Evolutionary conservation across 148 eudicot genomes (phyloP).

Genomic region (Polygonum aviculare): DNA sequence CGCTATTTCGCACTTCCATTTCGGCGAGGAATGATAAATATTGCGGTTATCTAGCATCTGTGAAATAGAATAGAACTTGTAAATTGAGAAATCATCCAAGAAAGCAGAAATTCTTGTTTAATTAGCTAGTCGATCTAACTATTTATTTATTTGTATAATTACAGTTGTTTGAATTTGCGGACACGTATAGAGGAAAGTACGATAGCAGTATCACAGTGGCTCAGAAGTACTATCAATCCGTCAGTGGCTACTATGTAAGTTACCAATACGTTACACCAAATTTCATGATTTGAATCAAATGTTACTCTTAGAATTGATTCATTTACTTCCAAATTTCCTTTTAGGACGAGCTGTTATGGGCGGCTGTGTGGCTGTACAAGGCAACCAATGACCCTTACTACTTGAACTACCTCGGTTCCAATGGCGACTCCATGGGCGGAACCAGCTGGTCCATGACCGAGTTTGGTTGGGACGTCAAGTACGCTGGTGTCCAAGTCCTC

Average conservation of each 20-base stretch:
- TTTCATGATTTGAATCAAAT: background rate
- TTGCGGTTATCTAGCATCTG: too few species aligned
- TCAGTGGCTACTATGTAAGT: slow-evolving; percentile 93
- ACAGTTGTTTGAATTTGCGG: slow-evolving; percentile 87
- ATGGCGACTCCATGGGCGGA: slow-evolving; percentile 81
- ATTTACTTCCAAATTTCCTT: background rate
- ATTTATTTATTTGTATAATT: too few species aligned
- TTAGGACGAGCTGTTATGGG: slow-evolving; percentile 97
- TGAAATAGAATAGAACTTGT: too few species aligned
- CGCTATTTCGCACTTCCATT: too few species aligned
- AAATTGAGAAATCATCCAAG: too few species aligned
- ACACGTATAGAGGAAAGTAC: slow-evolving; percentile 96
- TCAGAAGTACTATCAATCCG: slow-evolving; percentile 88
- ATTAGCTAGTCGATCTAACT: too few species aligned
- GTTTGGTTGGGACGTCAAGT: slow-evolving; percentile 98
- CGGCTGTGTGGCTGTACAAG: slow-evolving; percentile 96
- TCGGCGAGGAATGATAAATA: too few species aligned
- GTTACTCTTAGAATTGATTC: background rate
- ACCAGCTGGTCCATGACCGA: slow-evolving; percentile 96
- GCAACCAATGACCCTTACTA: slow-evolving; percentile 70
- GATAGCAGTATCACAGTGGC: slow-evolving; percentile 89
- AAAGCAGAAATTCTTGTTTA: too few species aligned
- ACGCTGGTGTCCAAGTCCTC: slow-evolving; percentile 96
- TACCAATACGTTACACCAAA: background rate
- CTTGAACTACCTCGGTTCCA: slow-evolving; percentile 71